These are phyloP conservation scores for Smittium culicis DNA, from an alignment of 371 early-diverging fungal genomes.

Conservation along the genomic window DNA sequence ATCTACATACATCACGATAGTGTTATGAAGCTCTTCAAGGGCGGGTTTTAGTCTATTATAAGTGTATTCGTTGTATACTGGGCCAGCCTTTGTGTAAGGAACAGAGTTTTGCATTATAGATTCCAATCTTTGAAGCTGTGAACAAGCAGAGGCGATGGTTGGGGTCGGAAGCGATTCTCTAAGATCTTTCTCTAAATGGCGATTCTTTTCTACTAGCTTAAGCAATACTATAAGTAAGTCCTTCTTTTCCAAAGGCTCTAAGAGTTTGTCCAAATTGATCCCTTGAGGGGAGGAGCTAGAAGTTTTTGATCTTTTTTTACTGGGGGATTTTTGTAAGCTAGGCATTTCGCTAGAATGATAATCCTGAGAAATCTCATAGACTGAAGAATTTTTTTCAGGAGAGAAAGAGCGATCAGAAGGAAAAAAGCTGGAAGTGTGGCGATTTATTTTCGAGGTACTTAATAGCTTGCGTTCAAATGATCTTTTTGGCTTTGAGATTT, in stretches of 20 bases:
- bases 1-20: conserved; percentile 64
- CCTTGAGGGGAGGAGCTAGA: conserved; percentile 15
- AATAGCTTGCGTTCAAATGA: conserved; percentile 13
- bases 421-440: no score
- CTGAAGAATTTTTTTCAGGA: conserved; percentile 2
- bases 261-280: conserved; percentile 29
- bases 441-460: conserved; percentile 11
- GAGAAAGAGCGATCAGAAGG: no score
- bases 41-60: conserved; percentile 70
- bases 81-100: conserved; percentile 72
- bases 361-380: background rate
- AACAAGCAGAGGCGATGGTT: conserved; percentile 58
- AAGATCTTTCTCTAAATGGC: conserved; percentile 51
- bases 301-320: conserved; percentile 22
- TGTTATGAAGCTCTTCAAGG: conserved; percentile 58
- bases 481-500: conserved; percentile 19
- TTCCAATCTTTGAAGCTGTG: conserved; percentile 50
- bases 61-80: conserved; percentile 69
- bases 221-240: conserved; percentile 58
- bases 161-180: conserved; percentile 72
- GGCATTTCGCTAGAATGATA: no score
- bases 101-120: conserved; percentile 56
- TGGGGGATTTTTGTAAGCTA: background rate
- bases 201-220: conserved; percentile 53
- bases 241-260: conserved; percentile 56